Evolutionary conservation across 352 stramenopile genomes (phyloP), one percentile per base, ranked within the genome.

Genomic region (Blastocystis sp.): DNA sequence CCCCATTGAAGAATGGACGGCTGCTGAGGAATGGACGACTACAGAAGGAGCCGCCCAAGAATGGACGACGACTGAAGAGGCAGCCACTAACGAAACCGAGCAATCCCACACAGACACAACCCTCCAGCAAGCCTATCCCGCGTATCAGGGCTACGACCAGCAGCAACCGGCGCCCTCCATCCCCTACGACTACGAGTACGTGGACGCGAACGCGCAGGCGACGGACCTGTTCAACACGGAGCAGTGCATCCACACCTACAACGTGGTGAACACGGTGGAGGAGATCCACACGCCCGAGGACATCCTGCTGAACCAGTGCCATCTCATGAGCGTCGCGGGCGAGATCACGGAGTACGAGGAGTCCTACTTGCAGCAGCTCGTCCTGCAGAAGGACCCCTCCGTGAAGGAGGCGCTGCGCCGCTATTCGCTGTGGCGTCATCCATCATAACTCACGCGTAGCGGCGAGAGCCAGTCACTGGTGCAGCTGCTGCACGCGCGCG

Each of bases 221-320:
- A 67, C 60, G 3, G 48, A 62, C 41, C n/a, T 84, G 23, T 84
- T 69, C 53, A 84, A 84, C 53, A 84, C 74, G 14, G 74, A 84
- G n/a, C 74, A 84, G 53, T 84, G 74, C 53, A 84, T 84, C 21
- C 74, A 84, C 74, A 84, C 74, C 17, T 84, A 84, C 53, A 84
- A 84, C n/a, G 74, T 84, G 4, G 56, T 84, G 23, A 84, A 84
- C 61, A 84, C 74, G 41, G 74, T 84, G 2, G 74, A 84, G 52
- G 56, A 88, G 78, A 79, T 88, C n/a, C 78, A 88, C 38, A 79
- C 64, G 17, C 78, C 78, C 1, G 67, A 88, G 66, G 78, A 88
- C 43, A 53, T 88, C 34, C 53, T 88, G 2, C 62, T 88, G 17
- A 38, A 88, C n/a, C 78, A 88, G 28, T 23, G 34, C 48, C 41